These are phyloP conservation scores for Aristolochia contorta DNA, from an alignment of 164 flowering plant genomes.

Conservation along the genomic window DNA sequence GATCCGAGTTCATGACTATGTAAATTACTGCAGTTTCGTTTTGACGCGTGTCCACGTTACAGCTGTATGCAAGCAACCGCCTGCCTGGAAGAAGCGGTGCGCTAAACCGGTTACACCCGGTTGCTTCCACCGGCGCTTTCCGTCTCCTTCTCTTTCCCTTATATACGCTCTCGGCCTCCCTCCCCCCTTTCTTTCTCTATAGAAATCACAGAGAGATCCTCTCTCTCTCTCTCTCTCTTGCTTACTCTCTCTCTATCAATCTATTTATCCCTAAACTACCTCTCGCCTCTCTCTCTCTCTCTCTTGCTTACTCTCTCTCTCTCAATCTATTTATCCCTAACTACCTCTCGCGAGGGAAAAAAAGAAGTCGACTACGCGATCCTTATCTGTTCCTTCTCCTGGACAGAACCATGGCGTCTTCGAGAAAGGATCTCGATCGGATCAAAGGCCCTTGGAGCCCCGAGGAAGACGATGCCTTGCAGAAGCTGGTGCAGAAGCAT, in stretches of 20 bases:
- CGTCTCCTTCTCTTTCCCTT: background rate
- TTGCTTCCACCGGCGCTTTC: background rate
- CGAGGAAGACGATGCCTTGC: conserved; percentile 70
- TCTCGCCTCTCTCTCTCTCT: background rate
- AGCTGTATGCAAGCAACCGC: conserved; percentile 13
- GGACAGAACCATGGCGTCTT: background rate
- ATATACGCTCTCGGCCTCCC: background rate
- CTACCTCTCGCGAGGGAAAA: too few species aligned
- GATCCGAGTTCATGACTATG: conserved; percentile 2
- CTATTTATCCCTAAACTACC: background rate
- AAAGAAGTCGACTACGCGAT: background rate
- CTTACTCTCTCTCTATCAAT: background rate
- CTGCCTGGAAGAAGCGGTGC: conserved; percentile 38
- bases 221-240: background rate
- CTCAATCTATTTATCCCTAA: too few species aligned
- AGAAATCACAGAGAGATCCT: background rate
- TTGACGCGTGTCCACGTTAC: conserved; percentile 43
- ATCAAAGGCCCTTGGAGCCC: conserved; percentile 98
- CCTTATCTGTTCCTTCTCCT: too few species aligned
- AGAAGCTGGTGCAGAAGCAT: conserved; percentile 50
- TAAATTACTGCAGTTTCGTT: background rate
- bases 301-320: background rate
- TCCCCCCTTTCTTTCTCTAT: background rate
- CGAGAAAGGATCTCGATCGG: conserved; percentile 51
- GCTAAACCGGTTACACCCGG: conserved; percentile 3